A percentile compares a stretch with the other conserved stretches of the same genome.
Conservation (phyloP, 2,329 filamentous ascomycete species). For the Phialophora chinensis region DNA sequence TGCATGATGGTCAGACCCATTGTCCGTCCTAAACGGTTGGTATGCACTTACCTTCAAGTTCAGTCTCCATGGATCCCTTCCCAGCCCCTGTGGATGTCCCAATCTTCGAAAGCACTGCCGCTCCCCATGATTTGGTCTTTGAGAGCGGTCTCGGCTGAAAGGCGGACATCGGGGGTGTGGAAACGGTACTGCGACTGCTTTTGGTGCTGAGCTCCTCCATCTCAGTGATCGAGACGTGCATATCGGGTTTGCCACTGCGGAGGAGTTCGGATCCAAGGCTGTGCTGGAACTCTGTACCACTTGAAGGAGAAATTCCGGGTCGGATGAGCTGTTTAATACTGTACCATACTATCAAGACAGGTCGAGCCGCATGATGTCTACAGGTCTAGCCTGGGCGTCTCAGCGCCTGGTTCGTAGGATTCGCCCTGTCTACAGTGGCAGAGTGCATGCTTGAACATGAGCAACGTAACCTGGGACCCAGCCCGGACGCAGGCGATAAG, state of each 20-base stretch:
- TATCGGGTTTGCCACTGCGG: conserved; percentile 9
- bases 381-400: not conserved
- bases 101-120: conserved; percentile 1
- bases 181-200: conserved; percentile 1
- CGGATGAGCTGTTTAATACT: conserved; percentile 3
- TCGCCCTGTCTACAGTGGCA: conserved; percentile 5
- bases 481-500: not conserved
- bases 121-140: conserved; percentile 1
- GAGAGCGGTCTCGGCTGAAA: conserved; percentile 10
- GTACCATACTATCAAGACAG: not conserved
- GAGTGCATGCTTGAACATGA: conserved; percentile 11
- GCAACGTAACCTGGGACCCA: not conserved
- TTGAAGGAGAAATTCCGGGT: not conserved
- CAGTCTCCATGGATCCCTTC: conserved; percentile 1
- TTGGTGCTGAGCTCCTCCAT: conserved; percentile 6
- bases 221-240: conserved; percentile 7
- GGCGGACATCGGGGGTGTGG: conserved; percentile 1
- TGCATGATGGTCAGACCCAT: not conserved
- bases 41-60: conserved; percentile 3
- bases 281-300: not conserved
- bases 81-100: not conserved
- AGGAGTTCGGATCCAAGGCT: not conserved
- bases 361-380: not conserved
- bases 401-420: not conserved
- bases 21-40: not conserved